Evolutionary conservation across 257 asterid genomes (phyloP), one percentile per base, ranked within the genome.

Genomic region (Solanum chiquidenum): DNA sequence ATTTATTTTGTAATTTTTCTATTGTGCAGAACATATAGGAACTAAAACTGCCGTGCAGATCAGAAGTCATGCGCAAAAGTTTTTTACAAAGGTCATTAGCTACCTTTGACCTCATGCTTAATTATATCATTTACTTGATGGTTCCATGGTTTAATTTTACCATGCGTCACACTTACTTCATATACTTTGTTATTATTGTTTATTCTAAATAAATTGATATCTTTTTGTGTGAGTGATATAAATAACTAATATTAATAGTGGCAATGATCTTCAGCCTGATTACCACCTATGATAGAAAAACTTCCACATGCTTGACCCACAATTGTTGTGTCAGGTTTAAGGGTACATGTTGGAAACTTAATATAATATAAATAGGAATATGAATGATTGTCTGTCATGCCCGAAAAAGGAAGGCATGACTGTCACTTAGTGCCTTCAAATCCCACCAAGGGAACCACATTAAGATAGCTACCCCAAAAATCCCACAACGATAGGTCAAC

Each of bases 31-130:
- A 93, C 96, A 97, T 90, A 93, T 97, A 89, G 99, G 99, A 90
- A 95, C 99, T 91, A 97, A 97, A 98, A 95, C 99, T 86, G 99
- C 99, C 83, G 99, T 97, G 96, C 99, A 97, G 98, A 97, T 97
- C 92, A 91, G 99, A 93, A 97, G 99, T 92, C 99, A 97, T 93
- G 99, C 99, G 83, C 99, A 97, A 90, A 97, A 97, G 91, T 95
- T 97, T 91, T 97, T 97, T 88, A 94, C 99, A 34, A 97, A 97
- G 99, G 99, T 97, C 89, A 91, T 90, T 86, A 87, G 88, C 89
- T 90, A 86, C 85, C 27, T 46, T 80, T 29, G 40, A 80, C 42
- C 69, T 80, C 23, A 46, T 80, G 42, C 42, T 80, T 80, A 29
- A 16, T 16, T 80, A 16, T 29, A n/a, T 3, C 58, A 76, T 76